phyloP scores from a whole-genome alignment of 2,329 filamentous ascomycete genomes.

The Cytospora chrysosperma region DNA sequence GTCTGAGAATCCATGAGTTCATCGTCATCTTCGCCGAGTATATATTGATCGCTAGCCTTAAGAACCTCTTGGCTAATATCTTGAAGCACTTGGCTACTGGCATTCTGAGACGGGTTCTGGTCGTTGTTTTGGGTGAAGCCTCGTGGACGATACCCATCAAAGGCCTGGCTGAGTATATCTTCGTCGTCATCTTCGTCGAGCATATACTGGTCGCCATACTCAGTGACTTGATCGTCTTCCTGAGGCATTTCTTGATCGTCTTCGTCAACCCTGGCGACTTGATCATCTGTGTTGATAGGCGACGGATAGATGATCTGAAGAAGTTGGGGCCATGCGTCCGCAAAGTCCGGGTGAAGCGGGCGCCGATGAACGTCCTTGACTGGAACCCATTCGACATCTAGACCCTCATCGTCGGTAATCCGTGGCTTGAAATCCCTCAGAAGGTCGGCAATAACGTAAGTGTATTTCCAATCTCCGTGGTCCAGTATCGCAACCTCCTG shows the following conservation, averaged over 20 bases:
- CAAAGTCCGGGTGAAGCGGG: neutral
- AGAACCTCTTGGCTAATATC: too few relatives aligned
- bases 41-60: too few relatives aligned
- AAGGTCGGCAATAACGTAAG: neutral
- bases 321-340: slow-evolving; percentile 2
- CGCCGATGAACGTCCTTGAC: neutral
- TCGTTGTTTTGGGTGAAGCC: too few relatives aligned
- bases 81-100: neutral
- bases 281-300: neutral
- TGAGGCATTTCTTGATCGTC: neutral
- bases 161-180: neutral
- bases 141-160: too few relatives aligned
- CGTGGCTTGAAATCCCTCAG: neutral
- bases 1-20: too few relatives aligned
- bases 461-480: slow-evolving; percentile 13
- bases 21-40: too few relatives aligned
- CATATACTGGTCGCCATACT: neutral
- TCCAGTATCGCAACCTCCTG: neutral
- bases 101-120: too few relatives aligned
- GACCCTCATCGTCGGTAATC: slow-evolving; percentile 1
- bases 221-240: neutral
- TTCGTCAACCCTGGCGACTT: neutral
- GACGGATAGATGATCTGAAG: neutral
- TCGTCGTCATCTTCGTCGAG: neutral
- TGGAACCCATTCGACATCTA: neutral